Evolutionary conservation across 2,329 filamentous ascomycete genomes (phyloP).

Genomic region (Botrytis fragariae): DNA sequence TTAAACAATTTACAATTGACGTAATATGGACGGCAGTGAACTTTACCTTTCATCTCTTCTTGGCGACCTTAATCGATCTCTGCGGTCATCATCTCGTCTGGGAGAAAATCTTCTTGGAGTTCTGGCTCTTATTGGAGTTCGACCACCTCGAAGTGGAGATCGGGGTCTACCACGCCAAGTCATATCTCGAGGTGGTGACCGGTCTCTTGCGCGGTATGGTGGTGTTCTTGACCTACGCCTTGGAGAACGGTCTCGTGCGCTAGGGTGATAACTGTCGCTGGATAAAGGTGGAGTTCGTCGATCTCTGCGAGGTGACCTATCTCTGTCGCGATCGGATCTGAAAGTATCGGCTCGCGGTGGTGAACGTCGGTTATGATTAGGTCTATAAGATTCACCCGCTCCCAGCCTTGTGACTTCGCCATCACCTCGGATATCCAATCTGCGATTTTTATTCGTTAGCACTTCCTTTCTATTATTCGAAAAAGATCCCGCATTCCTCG

Average conservation of each 20-base stretch:
- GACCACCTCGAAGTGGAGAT: constrained; percentile 30
- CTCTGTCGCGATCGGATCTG: constrained; percentile 32
- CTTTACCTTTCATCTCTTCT: constrained; percentile 36
- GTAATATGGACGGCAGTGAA: not conserved
- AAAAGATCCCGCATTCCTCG: not conserved
- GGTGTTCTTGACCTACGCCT: constrained; percentile 37
- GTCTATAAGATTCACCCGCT: constrained; percentile 39
- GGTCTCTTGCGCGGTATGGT: constrained; percentile 32
- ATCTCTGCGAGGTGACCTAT: constrained; percentile 31
- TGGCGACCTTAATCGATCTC: constrained; percentile 41
- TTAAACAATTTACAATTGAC: not conserved
- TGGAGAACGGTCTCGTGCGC: constrained; percentile 34
- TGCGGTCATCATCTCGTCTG: constrained; percentile 40
- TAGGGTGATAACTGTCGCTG: constrained; percentile 36
- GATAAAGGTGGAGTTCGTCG: constrained; percentile 32
- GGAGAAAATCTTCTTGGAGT: constrained; percentile 38
- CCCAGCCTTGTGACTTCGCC: constrained; percentile 39
- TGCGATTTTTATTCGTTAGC: constrained; percentile 22
- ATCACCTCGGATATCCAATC: constrained; percentile 32
- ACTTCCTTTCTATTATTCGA: not conserved
- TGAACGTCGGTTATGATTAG: constrained; percentile 32
- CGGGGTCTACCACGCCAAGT: constrained; percentile 34
- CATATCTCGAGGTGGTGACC: constrained; percentile 31
- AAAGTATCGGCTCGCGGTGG: constrained; percentile 34
- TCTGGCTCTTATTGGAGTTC: constrained; percentile 41